These are phyloP conservation scores for Fusarium sp. DNA, from an alignment of 2,329 filamentous ascomycete genomes.

Conservation along the genomic window DNA sequence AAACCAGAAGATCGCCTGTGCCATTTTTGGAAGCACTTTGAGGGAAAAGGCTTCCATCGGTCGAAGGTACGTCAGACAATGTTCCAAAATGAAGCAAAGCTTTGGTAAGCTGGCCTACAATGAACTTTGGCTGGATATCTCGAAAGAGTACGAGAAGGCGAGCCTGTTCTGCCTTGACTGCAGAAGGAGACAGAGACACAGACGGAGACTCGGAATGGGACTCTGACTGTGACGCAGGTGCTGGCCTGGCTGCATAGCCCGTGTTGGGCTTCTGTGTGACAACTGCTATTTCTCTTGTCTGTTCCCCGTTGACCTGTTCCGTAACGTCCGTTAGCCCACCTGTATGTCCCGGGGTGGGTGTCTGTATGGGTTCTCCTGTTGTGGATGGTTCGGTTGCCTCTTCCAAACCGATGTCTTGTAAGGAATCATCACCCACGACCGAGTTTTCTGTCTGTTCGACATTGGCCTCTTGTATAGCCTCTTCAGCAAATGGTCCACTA, in stretches of 20 bases:
- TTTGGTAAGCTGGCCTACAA: constrained; percentile 73
- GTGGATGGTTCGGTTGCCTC: neutral
- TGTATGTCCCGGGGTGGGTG: neutral
- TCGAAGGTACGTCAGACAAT: constrained; percentile 65
- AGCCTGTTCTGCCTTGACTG: constrained; percentile 70
- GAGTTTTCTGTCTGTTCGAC: neutral
- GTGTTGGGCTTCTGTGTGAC: neutral
- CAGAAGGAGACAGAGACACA: constrained; percentile 48
- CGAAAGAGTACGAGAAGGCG: constrained; percentile 68
- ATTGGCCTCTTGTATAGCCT: neutral
- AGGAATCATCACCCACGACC: neutral
- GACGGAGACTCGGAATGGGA: constrained; percentile 34
- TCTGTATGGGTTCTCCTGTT: neutral
- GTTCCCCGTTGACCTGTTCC: neutral
- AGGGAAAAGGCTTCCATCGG: constrained; percentile 66
- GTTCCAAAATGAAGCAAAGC: constrained; percentile 74
- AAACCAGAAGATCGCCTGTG: constrained; percentile 67
- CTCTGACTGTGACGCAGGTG: neutral
- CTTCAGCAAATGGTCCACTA: neutral
- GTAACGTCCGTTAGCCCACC: neutral
- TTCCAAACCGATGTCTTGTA: neutral
- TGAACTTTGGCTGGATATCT: constrained; percentile 63
- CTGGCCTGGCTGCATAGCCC: neutral
- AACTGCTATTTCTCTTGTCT: neutral
- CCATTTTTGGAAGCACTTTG: constrained; percentile 68